Evolutionary conservation across 108 stramenopile genomes (phyloP), one percentile per base, ranked within the genome.

Genomic region (Pseudonitzschia multistriata): DNA sequence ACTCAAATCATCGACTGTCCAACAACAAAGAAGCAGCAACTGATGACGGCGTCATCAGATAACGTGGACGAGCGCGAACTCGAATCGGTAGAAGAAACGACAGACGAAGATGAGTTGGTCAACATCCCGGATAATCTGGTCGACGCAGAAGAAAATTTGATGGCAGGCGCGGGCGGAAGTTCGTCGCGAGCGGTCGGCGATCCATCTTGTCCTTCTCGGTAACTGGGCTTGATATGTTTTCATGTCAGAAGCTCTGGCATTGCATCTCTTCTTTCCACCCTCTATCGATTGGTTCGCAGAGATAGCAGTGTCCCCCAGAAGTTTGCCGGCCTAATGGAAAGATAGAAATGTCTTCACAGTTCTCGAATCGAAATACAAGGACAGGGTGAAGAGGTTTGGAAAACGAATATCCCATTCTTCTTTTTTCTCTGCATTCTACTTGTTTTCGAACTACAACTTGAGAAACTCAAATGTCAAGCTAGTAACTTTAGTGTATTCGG

Each of bases 1-100:
- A 82, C 81, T 0, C 57, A 52, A 11, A 67, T 82, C 67, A 65
- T 73, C 31, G 81, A 82, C 40, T 82, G 81, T 67, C 81, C 81
- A 55, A 55, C 54, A 0, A 55, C 29, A 30, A 55, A 55, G 54
- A 55, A 55, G 14, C 54, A 55, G 29, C 22, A 55, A n/a, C 24
- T 55, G 21, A 13, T 55, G 13, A 30, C n/a, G 27, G 54, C 54
- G 27, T 28, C 29, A 25, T 14, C 22, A 55, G 19, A 48, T 48
- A 19, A 19, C 47, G 47, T 17, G 19, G n/a, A 8, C 27, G 54
- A 55, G 29, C 24, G 27, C 2, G 42, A 8, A 45, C 15, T 10
- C 15, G 42, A 3, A 10, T 45, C 42, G 42, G 42, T 45, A 17
- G 42, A 45, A 45, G 42, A 45, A 45, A 17, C 42, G 42, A 45